Percentiles rank a stretch among this genome's conserved stretches.
Conservation (phyloP, 2,329 filamentous ascomycete species). For the Pseudogymnoascus sp. region DNA sequence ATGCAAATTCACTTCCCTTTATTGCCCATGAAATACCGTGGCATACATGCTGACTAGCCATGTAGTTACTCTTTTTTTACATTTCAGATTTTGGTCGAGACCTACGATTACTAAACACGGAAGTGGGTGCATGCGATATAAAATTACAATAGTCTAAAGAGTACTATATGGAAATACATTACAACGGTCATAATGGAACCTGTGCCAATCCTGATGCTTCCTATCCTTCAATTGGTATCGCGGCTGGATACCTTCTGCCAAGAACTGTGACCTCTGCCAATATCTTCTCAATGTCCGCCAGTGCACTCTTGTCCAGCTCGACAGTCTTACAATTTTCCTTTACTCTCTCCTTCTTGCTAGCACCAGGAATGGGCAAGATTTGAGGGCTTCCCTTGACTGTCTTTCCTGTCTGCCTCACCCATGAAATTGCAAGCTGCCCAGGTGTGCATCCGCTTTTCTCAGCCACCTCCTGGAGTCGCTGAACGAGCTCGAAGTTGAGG, state of each 20-base stretch:
- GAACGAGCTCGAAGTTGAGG: constrained; percentile 54
- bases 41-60: background rate
- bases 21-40: background rate
- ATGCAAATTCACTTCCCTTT: constrained; percentile 9
- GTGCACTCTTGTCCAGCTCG: constrained; percentile 41
- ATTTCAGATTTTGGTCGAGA: background rate
- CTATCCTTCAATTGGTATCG: background rate
- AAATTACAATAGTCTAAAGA: background rate
- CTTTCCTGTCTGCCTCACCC: constrained; percentile 44
- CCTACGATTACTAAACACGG: background rate
- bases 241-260: constrained; percentile 42
- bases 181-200: background rate
- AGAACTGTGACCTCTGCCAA: constrained; percentile 39
- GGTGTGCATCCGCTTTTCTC: constrained; percentile 50
- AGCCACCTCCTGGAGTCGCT: constrained; percentile 49
- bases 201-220: background rate
- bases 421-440: constrained; percentile 58
- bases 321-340: constrained; percentile 50
- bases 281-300: constrained; percentile 41
- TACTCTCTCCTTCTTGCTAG: constrained; percentile 46
- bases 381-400: constrained; percentile 23
- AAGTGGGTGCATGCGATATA: background rate
- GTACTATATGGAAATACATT: background rate
- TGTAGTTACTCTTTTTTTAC: background rate
- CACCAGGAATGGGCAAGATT: constrained; percentile 60